Evolutionary conservation across 2,329 filamentous ascomycete species (phyloP), one percentile per base, ranked within the genome.

Genomic region (Ophiostoma ips): DNA sequence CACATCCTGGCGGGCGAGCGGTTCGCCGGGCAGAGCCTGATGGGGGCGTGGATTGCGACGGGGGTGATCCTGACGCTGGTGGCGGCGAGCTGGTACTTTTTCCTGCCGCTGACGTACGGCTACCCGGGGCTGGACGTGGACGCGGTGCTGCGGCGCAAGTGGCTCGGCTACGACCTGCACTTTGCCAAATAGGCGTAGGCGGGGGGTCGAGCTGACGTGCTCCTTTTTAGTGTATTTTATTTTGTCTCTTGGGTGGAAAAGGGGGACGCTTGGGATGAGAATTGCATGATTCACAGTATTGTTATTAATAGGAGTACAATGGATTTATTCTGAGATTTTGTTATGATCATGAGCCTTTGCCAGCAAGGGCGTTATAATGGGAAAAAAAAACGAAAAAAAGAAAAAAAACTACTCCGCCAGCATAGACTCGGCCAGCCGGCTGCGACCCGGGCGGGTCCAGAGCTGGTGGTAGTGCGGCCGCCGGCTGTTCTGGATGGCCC

Each of bases 161-260:
- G 90, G 90, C 74, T 98, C 57, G 85, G 86, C 56, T 98, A 96
- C 64, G 92, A 98, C 65, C 75, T 98, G 63, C 92, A 98, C 71
- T 98, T 98, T 71, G 92, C 92, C 53, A 98, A 98, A 78, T 98
- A 84, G 21, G 7, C 35, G 12, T 16, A 36, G 21, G 21, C 10
- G 19, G 36, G 15, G 5, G 12, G 30, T 44, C 41, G n/a, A n/a
- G n/a, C n/a, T n/a, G n/a, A n/a, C n/a, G n/a, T n/a, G n/a, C n/a
- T n/a, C n/a, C n/a, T n/a, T 18, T 44, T 15, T 15, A n/a, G 12
- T 24, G 16, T 10, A 12, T 41, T 13, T 41, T 13, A n/a, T 18
- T 18, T 15, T 37, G n/a, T 18, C n/a, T 37, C 18, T 18, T 31
- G 30, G 30, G 30, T 6, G 30, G 30, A 31, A 31, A 31, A 31